Conservation (phyloP, 2,329 filamentous ascomycete genomes). For the Emergomyces pasteurianus region DNA sequence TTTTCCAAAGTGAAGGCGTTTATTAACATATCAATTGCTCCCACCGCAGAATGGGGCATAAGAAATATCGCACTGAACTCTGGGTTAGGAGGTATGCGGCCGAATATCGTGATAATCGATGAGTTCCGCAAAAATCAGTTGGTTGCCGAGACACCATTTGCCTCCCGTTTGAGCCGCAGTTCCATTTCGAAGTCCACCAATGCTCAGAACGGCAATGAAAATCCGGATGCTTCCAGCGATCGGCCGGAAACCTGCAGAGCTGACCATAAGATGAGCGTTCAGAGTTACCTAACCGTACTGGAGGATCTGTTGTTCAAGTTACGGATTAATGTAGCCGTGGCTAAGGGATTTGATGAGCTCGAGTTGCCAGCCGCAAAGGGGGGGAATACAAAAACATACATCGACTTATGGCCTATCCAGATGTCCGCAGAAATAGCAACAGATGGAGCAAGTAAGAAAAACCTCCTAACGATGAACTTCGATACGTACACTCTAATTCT, state of each 20-base stretch:
- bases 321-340: slow-evolving; percentile 74
- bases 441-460: slow-evolving; percentile 49
- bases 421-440: slow-evolving; percentile 75
- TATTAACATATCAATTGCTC: slow-evolving; percentile 74
- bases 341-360: slow-evolving; percentile 65
- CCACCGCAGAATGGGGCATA: slow-evolving; percentile 71
- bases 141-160: slow-evolving; percentile 31
- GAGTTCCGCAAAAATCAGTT: slow-evolving; percentile 55
- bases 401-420: slow-evolving; percentile 85
- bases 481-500: slow-evolving; percentile 84
- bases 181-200: slow-evolving; percentile 13
- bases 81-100: slow-evolving; percentile 75
- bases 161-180: slow-evolving; percentile 4
- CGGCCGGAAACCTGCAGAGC: slow-evolving; percentile 5
- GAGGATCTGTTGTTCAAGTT: slow-evolving; percentile 69
- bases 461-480: slow-evolving; percentile 74
- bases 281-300: slow-evolving; percentile 68
- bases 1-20: slow-evolving; percentile 81
- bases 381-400: slow-evolving; percentile 57
- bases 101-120: slow-evolving; percentile 73
- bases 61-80: slow-evolving; percentile 72
- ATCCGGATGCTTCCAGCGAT: background rate
- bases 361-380: slow-evolving; percentile 55
- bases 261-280: slow-evolving; percentile 35
- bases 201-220: slow-evolving; percentile 5